These are phyloP conservation scores for Raphanus hybrid DNA, from an alignment of 441 rosid genomes.

Conservation along the genomic window DNA sequence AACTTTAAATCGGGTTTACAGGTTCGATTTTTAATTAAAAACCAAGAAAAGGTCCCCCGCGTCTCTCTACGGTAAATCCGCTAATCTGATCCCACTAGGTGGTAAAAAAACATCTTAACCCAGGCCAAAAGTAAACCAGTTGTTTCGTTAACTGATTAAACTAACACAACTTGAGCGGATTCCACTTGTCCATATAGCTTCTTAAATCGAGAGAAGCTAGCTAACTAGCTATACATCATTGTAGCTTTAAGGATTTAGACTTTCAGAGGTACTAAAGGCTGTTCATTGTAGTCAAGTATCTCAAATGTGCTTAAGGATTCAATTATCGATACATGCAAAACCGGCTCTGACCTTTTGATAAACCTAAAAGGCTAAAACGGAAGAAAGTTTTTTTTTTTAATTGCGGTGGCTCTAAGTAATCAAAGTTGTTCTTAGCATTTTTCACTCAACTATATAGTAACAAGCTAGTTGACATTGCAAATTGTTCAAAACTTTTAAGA, in stretches of 20 bases:
- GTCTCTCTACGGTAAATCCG: too few species aligned
- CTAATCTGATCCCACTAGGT: too few species aligned
- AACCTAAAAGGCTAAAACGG: constrained; percentile 28
- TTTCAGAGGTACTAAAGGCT: constrained; percentile 27
- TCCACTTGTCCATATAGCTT: too few species aligned
- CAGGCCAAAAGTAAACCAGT: too few species aligned
- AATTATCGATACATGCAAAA: constrained; percentile 5
- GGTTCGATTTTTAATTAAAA: too few species aligned
- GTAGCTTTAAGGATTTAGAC: not conserved
- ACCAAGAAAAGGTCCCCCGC: too few species aligned
- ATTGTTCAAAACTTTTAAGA: not conserved
- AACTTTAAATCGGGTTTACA: too few species aligned
- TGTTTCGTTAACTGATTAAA: too few species aligned
- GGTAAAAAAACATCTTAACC: too few species aligned
- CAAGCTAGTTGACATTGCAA: not conserved
- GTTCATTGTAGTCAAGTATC: constrained; percentile 10
- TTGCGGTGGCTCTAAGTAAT: not conserved
- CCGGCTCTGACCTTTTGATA: constrained; percentile 36
- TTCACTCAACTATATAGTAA: not conserved
- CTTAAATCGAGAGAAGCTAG: too few species aligned
- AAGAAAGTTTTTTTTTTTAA: not conserved
- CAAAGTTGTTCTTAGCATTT: constrained; percentile 6
- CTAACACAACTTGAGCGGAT: too few species aligned
- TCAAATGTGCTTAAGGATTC: constrained; percentile 8
- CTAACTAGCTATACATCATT: not conserved